Evolutionary conservation across 768 basidiomycete genomes (phyloP).

Genomic region (Russula sp.): DNA sequence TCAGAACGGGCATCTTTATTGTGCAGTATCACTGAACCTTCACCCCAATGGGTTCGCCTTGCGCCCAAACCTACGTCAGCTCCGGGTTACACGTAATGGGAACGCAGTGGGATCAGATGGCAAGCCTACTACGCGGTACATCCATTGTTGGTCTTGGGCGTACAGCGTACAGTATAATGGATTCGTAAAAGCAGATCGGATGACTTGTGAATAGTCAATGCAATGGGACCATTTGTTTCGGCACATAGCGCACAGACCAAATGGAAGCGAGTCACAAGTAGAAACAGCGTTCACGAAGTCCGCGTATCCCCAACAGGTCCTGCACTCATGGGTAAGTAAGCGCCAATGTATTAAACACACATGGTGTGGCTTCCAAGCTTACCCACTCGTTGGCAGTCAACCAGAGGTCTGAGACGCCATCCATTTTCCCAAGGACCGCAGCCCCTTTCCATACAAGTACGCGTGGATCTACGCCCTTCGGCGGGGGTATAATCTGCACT

Average conservation of each 20-base stretch:
- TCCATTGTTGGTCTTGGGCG: neutral
- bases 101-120: neutral
- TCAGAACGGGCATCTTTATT: neutral
- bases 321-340: constrained; percentile 29
- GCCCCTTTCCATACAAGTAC: constrained; percentile 95
- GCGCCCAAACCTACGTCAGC: neutral
- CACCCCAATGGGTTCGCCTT: neutral
- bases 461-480: constrained; percentile 85
- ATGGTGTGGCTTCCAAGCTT: constrained; percentile 26
- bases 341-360: constrained; percentile 1
- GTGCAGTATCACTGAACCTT: neutral
- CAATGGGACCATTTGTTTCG: constrained; percentile 2
- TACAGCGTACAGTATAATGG: neutral
- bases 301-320: constrained; percentile 76
- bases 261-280: constrained; percentile 45
- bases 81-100: neutral
- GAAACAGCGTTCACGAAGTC: constrained; percentile 76
- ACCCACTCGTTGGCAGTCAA: constrained; percentile 85
- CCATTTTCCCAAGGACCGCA: constrained; percentile 87
- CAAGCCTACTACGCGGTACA: neutral
- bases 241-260: neutral
- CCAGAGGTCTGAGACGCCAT: constrained; percentile 87
- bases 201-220: neutral
- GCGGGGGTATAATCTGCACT: constrained; percentile 89
- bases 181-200: neutral